Conservation (phyloP, 495 filamentous ascomycete genomes). For the Aspergillus hancockii region DNA sequence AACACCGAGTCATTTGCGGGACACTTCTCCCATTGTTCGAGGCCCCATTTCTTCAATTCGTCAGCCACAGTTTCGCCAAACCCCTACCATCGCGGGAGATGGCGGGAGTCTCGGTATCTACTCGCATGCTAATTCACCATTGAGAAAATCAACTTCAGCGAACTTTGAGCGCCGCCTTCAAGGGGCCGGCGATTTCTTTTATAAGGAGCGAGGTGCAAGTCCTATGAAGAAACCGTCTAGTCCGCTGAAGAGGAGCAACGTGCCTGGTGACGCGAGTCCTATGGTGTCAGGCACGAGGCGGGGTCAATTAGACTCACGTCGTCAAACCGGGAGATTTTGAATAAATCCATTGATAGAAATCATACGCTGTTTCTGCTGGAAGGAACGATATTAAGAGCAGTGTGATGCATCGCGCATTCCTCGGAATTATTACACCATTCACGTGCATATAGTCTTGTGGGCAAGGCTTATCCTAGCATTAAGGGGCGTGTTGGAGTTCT, state of each 20-base stretch:
- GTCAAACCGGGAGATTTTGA: slow-evolving; percentile 44
- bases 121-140: slow-evolving; percentile 76
- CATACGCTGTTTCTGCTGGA: not conserved
- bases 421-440: slow-evolving; percentile 3
- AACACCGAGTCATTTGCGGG: slow-evolving; percentile 47
- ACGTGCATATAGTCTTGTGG: slow-evolving; percentile 10
- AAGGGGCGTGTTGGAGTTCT: slow-evolving; percentile 14
- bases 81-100: slow-evolving; percentile 50
- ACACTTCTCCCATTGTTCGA: slow-evolving; percentile 53
- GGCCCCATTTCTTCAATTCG: slow-evolving; percentile 50
- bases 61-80: slow-evolving; percentile 57
- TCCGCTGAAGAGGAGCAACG: slow-evolving; percentile 44
- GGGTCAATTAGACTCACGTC: slow-evolving; percentile 29
- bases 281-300: slow-evolving; percentile 31
- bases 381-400: slow-evolving; percentile 7
- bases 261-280: slow-evolving; percentile 35
- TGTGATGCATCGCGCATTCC: slow-evolving; percentile 4
- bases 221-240: slow-evolving; percentile 42
- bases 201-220: slow-evolving; percentile 41
- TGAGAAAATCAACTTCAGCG: slow-evolving; percentile 62
- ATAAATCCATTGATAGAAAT: slow-evolving; percentile 15
- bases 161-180: slow-evolving; percentile 43
- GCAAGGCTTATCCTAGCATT: slow-evolving; percentile 17
- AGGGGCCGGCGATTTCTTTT: slow-evolving; percentile 38
- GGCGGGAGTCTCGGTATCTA: slow-evolving; percentile 82